A percentile compares a stretch with the other conserved stretches of the same genome.
These are phyloP conservation scores for Chlorella sp. DNA, from an alignment of 139 green algal species.

Conservation along the genomic window DNA sequence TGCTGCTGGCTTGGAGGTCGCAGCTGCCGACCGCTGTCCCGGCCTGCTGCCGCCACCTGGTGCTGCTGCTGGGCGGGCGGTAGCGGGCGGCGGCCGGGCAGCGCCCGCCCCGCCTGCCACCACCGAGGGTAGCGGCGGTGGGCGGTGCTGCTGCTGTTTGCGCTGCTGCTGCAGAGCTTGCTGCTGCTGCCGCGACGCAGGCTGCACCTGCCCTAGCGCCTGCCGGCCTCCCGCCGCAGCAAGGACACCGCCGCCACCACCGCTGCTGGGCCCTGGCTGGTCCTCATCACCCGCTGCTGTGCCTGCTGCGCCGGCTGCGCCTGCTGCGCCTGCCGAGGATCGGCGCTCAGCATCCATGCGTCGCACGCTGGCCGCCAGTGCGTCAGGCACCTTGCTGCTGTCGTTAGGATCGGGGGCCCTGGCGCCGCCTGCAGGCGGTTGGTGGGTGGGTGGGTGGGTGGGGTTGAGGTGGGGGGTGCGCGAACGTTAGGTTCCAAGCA, in stretches of 20 bases:
- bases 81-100: background rate
- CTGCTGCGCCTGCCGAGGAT: background rate
- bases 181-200: too few relatives aligned
- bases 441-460: too few relatives aligned
- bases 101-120: background rate
- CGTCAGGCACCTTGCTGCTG: background rate
- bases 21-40: background rate
- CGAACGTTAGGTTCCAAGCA: too few relatives aligned
- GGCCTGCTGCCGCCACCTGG: background rate
- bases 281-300: background rate
- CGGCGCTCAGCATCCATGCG: background rate
- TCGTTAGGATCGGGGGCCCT: background rate
- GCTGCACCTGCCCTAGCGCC: background rate
- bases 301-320: background rate
- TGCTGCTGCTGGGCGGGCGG: background rate
- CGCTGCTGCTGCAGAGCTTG: too few relatives aligned
- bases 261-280: background rate
- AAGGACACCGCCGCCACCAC: too few relatives aligned
- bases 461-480: too few relatives aligned
- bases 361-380: background rate
- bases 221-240: too few relatives aligned
- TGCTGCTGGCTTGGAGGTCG: background rate
- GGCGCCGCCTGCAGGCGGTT: background rate
- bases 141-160: background rate
- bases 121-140: background rate